Evolutionary conservation across 495 filamentous ascomycete genomes (phyloP).

Genomic region (Chaetomium tenue): DNA sequence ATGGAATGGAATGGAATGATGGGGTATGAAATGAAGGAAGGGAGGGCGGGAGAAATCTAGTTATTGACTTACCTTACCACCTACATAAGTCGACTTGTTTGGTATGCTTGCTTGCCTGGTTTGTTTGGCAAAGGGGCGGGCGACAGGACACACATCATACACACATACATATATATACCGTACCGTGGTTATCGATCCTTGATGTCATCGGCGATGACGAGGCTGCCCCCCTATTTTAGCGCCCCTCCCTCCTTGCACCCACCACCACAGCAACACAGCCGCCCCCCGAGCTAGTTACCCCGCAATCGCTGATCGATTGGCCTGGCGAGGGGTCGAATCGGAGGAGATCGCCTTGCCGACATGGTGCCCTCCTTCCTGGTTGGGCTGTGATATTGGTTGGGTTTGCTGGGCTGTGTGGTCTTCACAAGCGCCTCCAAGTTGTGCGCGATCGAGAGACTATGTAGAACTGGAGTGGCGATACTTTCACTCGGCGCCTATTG

Average conservation of each 20-base stretch:
- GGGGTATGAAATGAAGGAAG: background rate
- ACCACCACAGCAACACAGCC: background rate
- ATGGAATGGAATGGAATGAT: background rate
- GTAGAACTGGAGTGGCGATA: no score
- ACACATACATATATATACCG: no score
- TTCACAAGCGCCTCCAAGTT: no score
- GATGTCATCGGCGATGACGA: constrained; percentile 5
- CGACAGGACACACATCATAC: background rate
- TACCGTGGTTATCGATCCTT: background rate
- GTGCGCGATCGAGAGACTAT: no score
- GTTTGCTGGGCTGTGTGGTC: no score
- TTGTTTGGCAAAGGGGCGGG: no score
- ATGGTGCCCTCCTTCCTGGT: background rate
- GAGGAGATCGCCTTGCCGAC: background rate
- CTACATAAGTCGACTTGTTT: no score
- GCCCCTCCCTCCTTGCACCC: background rate
- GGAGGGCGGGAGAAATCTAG: no score
- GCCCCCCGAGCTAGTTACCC: background rate
- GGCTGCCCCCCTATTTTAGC: background rate
- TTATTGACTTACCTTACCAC: no score
- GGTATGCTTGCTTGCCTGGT: no score
- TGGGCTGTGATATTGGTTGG: no score
- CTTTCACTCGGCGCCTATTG: no score
- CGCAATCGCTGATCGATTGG: background rate
- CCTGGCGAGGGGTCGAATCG: background rate